Base-by-base conservation (phyloP, 176 grass and related monocot species). In the Oryza officinalis region DNA sequence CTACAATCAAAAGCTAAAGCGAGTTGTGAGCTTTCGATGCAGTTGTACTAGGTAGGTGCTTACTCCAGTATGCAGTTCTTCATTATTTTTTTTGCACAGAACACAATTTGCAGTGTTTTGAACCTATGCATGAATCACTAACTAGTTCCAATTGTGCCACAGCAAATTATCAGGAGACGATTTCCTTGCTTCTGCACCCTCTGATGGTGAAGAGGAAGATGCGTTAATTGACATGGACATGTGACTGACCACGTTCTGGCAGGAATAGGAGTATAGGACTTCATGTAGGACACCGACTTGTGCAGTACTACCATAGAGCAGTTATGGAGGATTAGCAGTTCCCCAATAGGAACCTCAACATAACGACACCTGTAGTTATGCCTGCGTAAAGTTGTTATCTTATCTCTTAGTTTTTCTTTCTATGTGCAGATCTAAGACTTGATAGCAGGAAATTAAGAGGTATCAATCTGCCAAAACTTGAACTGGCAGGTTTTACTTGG, bases 1-100 rank as follows among this genome's bases (percentile, higher is more conserved):
- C 87, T 98, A 98, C 82, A 95, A 98, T 75, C 94, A 91, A 64
- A 98, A 95, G 85, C 87, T 98, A 54, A 95, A 95, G 66, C 89
- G 93, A 18, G 87, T 98, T 25, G 88, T 98, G 77, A 98, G 93
- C 83, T 92, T 98, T 76, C 85, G 91, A 28, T 98, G 96, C 75
- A 92, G 86, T 59, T 93, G 96, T 84, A 85, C 85, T 72, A 98
- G 96, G 96, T 97, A 89, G n/a, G 60, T 12, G 3, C 27, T 77
- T 67, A 50, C 67, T 20, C 28, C 14, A 37, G 20, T 20, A 6
- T 50, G n/a, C 65, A 85, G 25, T 2, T 54, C 40, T 45, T 11
- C 44, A 46, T 46, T 38, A 22, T 20, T 43, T 2, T 13, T 43
- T 2, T 0, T 27, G 59, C 44, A 18, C 25, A 44, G 61, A 77